phyloP scores from a whole-genome alignment of 257 asterid genomes.

The Rubia yunnanensis region DNA sequence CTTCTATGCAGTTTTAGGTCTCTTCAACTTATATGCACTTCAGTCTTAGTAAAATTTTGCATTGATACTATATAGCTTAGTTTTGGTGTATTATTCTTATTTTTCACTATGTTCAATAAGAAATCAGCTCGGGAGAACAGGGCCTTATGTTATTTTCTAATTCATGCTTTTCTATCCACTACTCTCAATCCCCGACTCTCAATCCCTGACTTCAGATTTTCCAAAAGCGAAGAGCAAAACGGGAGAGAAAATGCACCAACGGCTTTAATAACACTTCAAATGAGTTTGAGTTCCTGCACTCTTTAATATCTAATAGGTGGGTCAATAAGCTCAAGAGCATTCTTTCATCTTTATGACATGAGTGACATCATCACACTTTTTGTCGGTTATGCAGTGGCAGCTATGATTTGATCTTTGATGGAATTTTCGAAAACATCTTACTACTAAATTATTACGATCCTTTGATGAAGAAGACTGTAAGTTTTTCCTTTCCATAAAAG shows the following conservation, averaged over 20 bases:
- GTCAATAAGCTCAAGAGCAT: slow-evolving; percentile 14
- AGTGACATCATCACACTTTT: slow-evolving; percentile 20
- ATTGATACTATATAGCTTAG: no score
- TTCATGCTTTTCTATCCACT: slow-evolving; percentile 3
- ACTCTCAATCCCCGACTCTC: neutral
- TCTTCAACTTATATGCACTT: no score
- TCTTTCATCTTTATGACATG: slow-evolving; percentile 11
- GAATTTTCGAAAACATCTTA: slow-evolving; percentile 81
- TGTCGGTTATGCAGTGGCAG: slow-evolving; percentile 58
- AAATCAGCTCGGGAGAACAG: no score
- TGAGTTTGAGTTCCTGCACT: slow-evolving; percentile 65
- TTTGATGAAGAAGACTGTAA: slow-evolving; percentile 82
- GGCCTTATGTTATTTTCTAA: slow-evolving; percentile 5
- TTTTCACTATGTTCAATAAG: no score
- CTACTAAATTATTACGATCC: slow-evolving; percentile 87
- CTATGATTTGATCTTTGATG: slow-evolving; percentile 76
- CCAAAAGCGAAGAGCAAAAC: slow-evolving; percentile 63
- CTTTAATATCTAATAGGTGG: slow-evolving; percentile 77
- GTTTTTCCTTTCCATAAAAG: slow-evolving; percentile 21
- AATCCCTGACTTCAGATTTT: slow-evolving; percentile 55
- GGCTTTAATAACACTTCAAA: slow-evolving; percentile 31
- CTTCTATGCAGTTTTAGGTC: neutral
- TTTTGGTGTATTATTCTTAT: no score
- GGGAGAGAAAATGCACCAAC: slow-evolving; percentile 33
- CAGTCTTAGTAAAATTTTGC: no score